Base-by-base conservation (phyloP, 202 grass and related monocot species). In the Thinopyrum obtusiflorum region DNA sequence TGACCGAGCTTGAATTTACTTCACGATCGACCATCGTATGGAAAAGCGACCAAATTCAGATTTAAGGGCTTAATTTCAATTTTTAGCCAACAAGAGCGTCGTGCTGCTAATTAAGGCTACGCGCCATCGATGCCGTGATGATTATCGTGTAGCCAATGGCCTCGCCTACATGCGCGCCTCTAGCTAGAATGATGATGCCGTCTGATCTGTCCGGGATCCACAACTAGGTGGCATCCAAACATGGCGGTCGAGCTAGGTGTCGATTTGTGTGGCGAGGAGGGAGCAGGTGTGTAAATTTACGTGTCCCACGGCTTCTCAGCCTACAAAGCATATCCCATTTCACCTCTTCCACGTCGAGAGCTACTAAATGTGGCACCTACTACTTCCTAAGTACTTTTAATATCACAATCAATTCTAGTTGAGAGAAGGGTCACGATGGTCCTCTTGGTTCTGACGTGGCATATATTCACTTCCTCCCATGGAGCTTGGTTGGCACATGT, bases 401-500 rank as follows among this genome's bases (percentile, higher is more conserved):
- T 17, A 40, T 29, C 35, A 62, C 26, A 35, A 57, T 29, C 18
- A 77, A 44, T 23, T 42, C 53, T 44, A 79, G 1, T 73, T 66
- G 5, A 18, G 33, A 66, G 35, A 67, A 83, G 25, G 44, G 57
- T 49, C 20, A 2, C 4, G 21, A 60, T 65, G 51, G 28, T 33
- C 79, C 31, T 84, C 7, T 64, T 79, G 8, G 28, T 68, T 59
- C 61, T 76, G 87, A 86, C 57, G 69, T 92, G 83, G 83, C 87
- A 83, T 89, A 40, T 51, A 74, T 24, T 83, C 79, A 76, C 68
- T 49, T 27, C 28, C 31, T 17, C 28, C 13, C 4, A 51, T 74
- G 62, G 37, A 86, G 80, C 66, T 62, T 71, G 31, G 73, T 64
- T 89, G 79, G 72, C 85, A 85, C 77, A 85, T 81, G 63, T 46